These are phyloP conservation scores for Discostella pseudostelligera DNA, from an alignment of 108 stramenopile genomes.

Conservation along the genomic window DNA sequence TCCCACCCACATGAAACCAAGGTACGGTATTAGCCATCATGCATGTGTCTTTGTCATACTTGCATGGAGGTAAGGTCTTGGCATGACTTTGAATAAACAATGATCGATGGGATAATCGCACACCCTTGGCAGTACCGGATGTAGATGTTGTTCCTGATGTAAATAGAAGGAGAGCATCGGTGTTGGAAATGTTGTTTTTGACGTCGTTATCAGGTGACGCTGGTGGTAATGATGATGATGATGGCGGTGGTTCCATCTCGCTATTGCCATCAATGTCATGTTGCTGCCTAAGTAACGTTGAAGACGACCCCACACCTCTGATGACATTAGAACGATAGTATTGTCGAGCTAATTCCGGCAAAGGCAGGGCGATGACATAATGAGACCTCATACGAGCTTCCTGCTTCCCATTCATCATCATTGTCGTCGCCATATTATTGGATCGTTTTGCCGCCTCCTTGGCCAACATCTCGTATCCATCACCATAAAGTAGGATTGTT, in stretches of 20 bases:
- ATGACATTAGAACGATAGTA: background rate
- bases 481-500: slow-evolving; percentile 49
- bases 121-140: slow-evolving; percentile 65
- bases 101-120: slow-evolving; percentile 73
- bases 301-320: too few species aligned
- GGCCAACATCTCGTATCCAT: slow-evolving; percentile 37
- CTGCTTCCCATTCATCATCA: too few species aligned
- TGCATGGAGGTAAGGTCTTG: slow-evolving; percentile 60
- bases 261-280: too few species aligned
- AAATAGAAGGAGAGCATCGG: slow-evolving; percentile 74
- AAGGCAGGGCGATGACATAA: slow-evolving; percentile 25
- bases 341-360: slow-evolving; percentile 11
- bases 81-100: slow-evolving; percentile 67
- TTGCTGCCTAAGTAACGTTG: too few species aligned
- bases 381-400: slow-evolving; percentile 8
- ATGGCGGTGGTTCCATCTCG: background rate
- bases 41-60: slow-evolving; percentile 51
- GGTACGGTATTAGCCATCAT: slow-evolving; percentile 85
- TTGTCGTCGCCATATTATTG: too few species aligned
- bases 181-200: background rate
- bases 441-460: slow-evolving; percentile 20
- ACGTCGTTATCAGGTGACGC: background rate
- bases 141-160: slow-evolving; percentile 78
- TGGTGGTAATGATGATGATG: background rate
- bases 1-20: slow-evolving; percentile 91